Conservation (phyloP, 495 filamentous ascomycete genomes). For the Xylaria cubensis region DNA sequence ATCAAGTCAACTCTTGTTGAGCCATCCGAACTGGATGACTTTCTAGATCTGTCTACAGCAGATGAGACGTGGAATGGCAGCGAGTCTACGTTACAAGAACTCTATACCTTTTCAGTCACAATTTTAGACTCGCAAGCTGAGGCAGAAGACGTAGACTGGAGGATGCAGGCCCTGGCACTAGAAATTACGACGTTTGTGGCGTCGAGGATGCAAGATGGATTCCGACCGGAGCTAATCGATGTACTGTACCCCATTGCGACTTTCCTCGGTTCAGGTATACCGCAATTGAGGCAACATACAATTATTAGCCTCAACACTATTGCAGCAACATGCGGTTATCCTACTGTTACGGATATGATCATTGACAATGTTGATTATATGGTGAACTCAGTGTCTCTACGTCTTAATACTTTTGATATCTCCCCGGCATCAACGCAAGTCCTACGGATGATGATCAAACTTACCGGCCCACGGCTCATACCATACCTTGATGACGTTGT, state of each 20-base stretch:
- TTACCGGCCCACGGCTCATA: slow-evolving; percentile 81
- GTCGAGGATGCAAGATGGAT: slow-evolving; percentile 67
- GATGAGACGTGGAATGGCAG: slow-evolving; percentile 48
- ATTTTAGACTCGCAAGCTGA: slow-evolving; percentile 62
- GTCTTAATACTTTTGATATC: slow-evolving; percentile 89
- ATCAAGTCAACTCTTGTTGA: slow-evolving; percentile 61
- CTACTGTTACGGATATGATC: slow-evolving; percentile 75
- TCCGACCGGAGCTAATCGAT: slow-evolving; percentile 87
- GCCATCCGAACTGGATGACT: slow-evolving; percentile 66
- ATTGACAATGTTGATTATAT: slow-evolving; percentile 96
- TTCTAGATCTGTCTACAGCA: slow-evolving; percentile 61
- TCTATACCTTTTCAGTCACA: slow-evolving; percentile 78
- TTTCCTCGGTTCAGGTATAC: slow-evolving; percentile 75
- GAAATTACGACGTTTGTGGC: slow-evolving; percentile 78
- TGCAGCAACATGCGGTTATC: slow-evolving; percentile 76
- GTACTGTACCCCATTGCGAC: slow-evolving; percentile 89
- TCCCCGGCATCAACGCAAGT: slow-evolving; percentile 91
- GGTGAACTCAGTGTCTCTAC: slow-evolving; percentile 87
- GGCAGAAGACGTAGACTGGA: slow-evolving; percentile 67
- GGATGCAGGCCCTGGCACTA: slow-evolving; percentile 71
- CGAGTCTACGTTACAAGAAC: slow-evolving; percentile 70
- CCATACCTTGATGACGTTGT: slow-evolving; percentile 93
- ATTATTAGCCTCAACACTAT: slow-evolving; percentile 84
- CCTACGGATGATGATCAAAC: slow-evolving; percentile 89
- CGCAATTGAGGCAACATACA: slow-evolving; percentile 76